Base-by-base conservation (phyloP, 2,329 filamentous ascomycete species). In the Pseudopyrenochaeta lycopersici region DNA sequence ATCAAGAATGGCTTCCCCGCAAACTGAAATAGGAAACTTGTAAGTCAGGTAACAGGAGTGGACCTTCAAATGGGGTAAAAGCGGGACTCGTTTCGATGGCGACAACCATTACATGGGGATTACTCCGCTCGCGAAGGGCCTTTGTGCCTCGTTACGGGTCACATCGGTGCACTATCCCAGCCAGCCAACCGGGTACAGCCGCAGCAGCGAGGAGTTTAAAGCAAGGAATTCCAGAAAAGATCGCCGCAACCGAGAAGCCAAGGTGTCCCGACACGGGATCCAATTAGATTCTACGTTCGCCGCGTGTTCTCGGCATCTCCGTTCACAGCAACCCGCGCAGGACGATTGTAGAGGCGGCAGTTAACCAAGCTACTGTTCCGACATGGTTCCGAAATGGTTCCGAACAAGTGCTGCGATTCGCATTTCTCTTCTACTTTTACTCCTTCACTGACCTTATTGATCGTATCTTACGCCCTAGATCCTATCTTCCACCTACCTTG, bases 71-170 rank as follows among this genome's bases (percentile, higher is more conserved):
- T 47, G 45, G 54, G 50, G 60, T 52, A 52, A 42, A 53, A 54
- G 56, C 48, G 61, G 57, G 57, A 57, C 49, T 23, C 43, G 48
- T 33, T 18, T 44, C 52, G 45, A 46, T 39, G 42, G 17, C 27
- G 14, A 29, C 14, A 36, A 17, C 12, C 15, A 18, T 10, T 4
- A 20, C 15, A 35, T 44, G 46, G 42, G 11, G 38, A 49, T 52
- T 41, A 27, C 23, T 27, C 23, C 23, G 15, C 18, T 43, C 21
- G 40, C 32, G 46, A 45, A n/a, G 27, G 27, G n/a, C 3, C 10
- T n/a, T 6, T 35, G 20, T 50, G 57, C 58, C 66, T 67, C 66
- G 66, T 65, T 15, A 62, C 66, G 66, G 60, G 57, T 52, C 44
- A 47, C 46, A 49, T 32, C n/a, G 21, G 40, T 36, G 18, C 40